phyloP scores from a whole-genome alignment of 2,329 filamentous ascomycete species.

The Fusarium pilosicola region DNA sequence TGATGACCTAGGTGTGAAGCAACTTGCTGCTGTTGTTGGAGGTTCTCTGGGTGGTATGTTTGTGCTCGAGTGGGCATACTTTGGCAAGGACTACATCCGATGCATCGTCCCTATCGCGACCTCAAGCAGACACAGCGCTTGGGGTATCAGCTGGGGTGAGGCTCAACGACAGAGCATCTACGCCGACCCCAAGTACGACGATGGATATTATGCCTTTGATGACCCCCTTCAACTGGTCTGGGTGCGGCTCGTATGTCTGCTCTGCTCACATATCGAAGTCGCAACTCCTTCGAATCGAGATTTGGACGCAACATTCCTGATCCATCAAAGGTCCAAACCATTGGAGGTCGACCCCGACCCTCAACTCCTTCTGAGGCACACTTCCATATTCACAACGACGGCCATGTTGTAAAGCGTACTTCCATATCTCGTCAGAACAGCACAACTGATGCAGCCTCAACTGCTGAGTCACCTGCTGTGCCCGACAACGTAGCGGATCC shows the following conservation, averaged over 20 bases:
- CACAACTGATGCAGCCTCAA: slow-evolving; percentile 47
- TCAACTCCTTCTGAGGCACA: slow-evolving; percentile 75
- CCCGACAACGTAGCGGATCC: slow-evolving; percentile 59
- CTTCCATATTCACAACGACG: slow-evolving; percentile 85
- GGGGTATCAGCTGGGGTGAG: slow-evolving; percentile 92
- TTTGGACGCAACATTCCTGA: slow-evolving; percentile 95
- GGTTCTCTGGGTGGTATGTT: slow-evolving; percentile 92
- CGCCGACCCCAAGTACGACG: slow-evolving; percentile 97
- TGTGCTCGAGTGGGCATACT: slow-evolving; percentile 91
- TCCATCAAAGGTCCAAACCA: slow-evolving; percentile 82
- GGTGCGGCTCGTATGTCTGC: slow-evolving; percentile 97
- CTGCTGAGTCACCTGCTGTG: slow-evolving; percentile 35
- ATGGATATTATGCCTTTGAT: slow-evolving; percentile 90
- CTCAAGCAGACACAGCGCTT: slow-evolving; percentile 84
- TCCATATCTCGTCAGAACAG: slow-evolving; percentile 61
- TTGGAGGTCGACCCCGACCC: slow-evolving; percentile 73
- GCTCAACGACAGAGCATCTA: slow-evolving; percentile 94
- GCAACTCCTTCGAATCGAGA: slow-evolving; percentile 94
- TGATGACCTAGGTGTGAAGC: slow-evolving; percentile 81
- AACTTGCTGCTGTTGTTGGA: slow-evolving; percentile 81
- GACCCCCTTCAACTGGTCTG: slow-evolving; percentile 89
- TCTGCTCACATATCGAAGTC: slow-evolving; percentile 92
- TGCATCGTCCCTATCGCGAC: slow-evolving; percentile 86
- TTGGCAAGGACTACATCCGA: slow-evolving; percentile 85
- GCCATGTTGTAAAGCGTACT: slow-evolving; percentile 71